Evolutionary conservation across 2,329 filamentous ascomycete species (phyloP).

Genomic region (Tolypocladium tropicale): DNA sequence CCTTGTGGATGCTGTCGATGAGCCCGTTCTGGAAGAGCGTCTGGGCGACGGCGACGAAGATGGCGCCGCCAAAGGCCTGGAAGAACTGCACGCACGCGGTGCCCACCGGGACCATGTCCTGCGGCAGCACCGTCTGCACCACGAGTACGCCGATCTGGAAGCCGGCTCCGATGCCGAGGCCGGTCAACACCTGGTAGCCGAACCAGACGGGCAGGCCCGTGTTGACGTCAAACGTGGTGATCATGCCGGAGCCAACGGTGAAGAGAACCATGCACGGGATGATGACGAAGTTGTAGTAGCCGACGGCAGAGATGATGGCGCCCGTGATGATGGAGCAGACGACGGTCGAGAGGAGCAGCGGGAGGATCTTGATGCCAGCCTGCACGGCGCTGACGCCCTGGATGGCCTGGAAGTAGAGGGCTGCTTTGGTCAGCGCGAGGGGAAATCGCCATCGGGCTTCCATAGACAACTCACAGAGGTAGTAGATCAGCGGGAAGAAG

Average conservation of each 20-base stretch:
- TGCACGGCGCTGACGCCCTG: slow-evolving; percentile 40
- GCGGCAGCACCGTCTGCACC: slow-evolving; percentile 40
- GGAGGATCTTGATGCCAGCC: slow-evolving; percentile 44
- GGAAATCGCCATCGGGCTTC: not conserved
- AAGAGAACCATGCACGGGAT: slow-evolving; percentile 29
- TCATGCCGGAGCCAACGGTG: slow-evolving; percentile 40
- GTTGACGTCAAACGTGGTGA: slow-evolving; percentile 39
- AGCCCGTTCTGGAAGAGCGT: slow-evolving; percentile 59
- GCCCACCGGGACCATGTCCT: slow-evolving; percentile 37
- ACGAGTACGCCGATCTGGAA: slow-evolving; percentile 38
- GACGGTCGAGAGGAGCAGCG: slow-evolving; percentile 40
- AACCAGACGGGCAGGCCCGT: slow-evolving; percentile 42
- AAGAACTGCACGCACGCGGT: slow-evolving; percentile 48
- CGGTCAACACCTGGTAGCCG: slow-evolving; percentile 46
- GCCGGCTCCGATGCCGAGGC: slow-evolving; percentile 39
- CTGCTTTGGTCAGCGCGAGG: slow-evolving; percentile 14
- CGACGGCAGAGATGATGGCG: slow-evolving; percentile 28
- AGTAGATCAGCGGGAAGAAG: slow-evolving; percentile 45
- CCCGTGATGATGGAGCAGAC: slow-evolving; percentile 35
- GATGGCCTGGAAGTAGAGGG: slow-evolving; percentile 44
- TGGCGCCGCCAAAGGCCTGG: slow-evolving; percentile 54
- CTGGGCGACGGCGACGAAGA: slow-evolving; percentile 56
- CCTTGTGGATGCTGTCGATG: slow-evolving; percentile 34
- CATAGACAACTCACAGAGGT: slow-evolving; percentile 30
- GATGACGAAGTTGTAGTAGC: slow-evolving; percentile 31